Evolutionary conservation across 2,329 filamentous ascomycete genomes (phyloP), one percentile per base, ranked within the genome.

Genomic region (Lecanicillium sp.): DNA sequence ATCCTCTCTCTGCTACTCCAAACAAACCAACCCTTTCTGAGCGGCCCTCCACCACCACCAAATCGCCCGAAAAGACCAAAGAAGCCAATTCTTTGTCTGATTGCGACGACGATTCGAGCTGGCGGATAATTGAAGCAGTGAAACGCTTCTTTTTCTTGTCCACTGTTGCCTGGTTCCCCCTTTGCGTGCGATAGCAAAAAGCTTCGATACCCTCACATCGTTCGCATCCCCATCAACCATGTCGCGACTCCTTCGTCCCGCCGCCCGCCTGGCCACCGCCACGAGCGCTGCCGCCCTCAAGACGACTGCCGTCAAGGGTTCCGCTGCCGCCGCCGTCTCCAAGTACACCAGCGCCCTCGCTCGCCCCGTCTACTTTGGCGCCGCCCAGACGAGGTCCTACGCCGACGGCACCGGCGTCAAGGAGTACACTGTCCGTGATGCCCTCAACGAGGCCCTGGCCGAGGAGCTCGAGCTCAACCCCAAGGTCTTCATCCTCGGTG

Each of bases 381-480:
- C 61, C 38, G 49, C 62, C 44, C 43, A 57, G 44, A 47, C 49
- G 37, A 49, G 66, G 55, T 66, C 71, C 39, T 79, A 76, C 54
- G 73, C 75, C 52, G 70, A 76, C 40, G 62, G 64, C 46, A 60
- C 64, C 49, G 83, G 82, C 49, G 69, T 72, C 56, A 96, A 96
- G 75, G 87, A 96, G 62, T 88, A 95, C 70, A 95, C 92, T 32
- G 92, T 98, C 57, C 81, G 92, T 71, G 92, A 98, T 62, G 92
- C 92, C 44, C 74, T 98, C 59, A 98, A 98, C 65, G 90, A 98
- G 74, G 92, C 92, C 44, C 81, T 98, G 60, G 88, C 88, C 34
- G 92, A 98, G 73, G 92, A 98, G 76, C 81, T 98, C 65, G 89
- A 96, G 74, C 63, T 68, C 60, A 94, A 98, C 68, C 75, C 83